Evolutionary conservation across 495 filamentous ascomycete genomes (phyloP), one percentile per base, ranked within the genome.

Genomic region (Darksidea phi): DNA sequence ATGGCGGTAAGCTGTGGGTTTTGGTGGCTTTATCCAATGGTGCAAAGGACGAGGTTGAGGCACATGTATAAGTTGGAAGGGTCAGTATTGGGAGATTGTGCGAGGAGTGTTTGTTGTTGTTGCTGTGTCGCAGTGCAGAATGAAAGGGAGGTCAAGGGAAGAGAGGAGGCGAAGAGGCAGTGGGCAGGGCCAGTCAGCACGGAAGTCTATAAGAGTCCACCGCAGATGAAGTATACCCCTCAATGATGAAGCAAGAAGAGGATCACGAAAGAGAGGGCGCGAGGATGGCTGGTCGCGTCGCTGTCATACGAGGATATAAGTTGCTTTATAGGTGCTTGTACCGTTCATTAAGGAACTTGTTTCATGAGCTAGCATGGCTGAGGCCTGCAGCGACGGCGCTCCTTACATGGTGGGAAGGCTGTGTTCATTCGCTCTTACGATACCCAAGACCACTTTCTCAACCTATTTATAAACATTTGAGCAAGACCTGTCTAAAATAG

Each of bases 101-200:
- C 61, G 0, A 61, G 36, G 23, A 52, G 48, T 1, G 68, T 66
- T 48, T 72, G 68, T 21, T 72, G 70, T 45, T 70, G 66, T 48
- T 70, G 70, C 41, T 72, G 70, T 49, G 57, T 65, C 18, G 48
- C 62, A 0, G 54, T 72, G 20, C 70, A 72, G 51, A 70, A 64
- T 51, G 70, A 72, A 54, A 25, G 59, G 48, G 70, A 72, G 54
- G 54, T 72, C 3, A 54, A 49, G 32, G 63, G 58, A 13, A 41
- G 70, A 34, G 70, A 72, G 54, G 68, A 66, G 68, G 64, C 54
- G 15, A 36, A 46, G 43, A 66, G 67, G 41, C 37, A 58, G 42
- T 70, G 61, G 64, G 67, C 64, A n/a, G 70, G 67, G 24, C 70
- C 70, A 12, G 67, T 54, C 15, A 52, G 64, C 38, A 54, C 50